Conservation (phyloP, 2,329 filamentous ascomycete genomes). For the Colletotrichum viniferum region DNA sequence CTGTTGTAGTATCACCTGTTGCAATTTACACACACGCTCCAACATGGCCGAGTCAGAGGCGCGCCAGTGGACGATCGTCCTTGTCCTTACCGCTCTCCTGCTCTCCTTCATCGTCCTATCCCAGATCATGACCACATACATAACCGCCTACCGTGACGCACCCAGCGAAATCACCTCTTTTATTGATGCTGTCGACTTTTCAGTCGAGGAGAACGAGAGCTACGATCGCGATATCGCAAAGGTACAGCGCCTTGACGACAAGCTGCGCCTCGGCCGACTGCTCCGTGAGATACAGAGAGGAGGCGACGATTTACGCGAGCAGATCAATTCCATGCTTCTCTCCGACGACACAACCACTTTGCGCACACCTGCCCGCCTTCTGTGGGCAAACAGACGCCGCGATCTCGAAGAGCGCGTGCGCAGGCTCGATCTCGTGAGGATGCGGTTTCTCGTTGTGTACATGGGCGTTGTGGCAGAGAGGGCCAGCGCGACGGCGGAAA, state of each 20-base stretch:
- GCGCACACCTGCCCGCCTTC: constrained; percentile 52
- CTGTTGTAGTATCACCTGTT: neutral
- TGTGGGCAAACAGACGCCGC: constrained; percentile 62
- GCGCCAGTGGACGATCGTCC: constrained; percentile 61
- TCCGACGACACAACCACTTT: constrained; percentile 38
- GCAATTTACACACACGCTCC: constrained; percentile 12
- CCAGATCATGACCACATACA: constrained; percentile 57
- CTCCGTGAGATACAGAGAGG: constrained; percentile 66
- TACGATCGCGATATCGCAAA: constrained; percentile 65
- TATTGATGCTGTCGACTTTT: constrained; percentile 65
- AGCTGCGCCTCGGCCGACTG: constrained; percentile 61
- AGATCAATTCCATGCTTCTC: constrained; percentile 57
- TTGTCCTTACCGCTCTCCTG: constrained; percentile 61
- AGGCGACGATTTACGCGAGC: constrained; percentile 65
- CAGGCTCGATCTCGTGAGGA: constrained; percentile 64
- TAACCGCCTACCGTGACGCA: constrained; percentile 60
- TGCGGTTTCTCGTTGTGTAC: constrained; percentile 68
- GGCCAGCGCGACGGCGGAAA: constrained; percentile 31
- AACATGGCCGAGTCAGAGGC: constrained; percentile 56
- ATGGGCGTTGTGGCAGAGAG: constrained; percentile 61
- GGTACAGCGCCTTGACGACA: constrained; percentile 64
- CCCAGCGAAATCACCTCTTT: constrained; percentile 63
- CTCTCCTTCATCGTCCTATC: constrained; percentile 59
- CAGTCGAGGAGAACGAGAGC: constrained; percentile 66
- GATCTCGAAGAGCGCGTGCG: constrained; percentile 62